Evolutionary conservation across 2,329 filamentous ascomycete species (phyloP), one percentile per base, ranked within the genome.

Genomic region (Orbilia ellipsospora): DNA sequence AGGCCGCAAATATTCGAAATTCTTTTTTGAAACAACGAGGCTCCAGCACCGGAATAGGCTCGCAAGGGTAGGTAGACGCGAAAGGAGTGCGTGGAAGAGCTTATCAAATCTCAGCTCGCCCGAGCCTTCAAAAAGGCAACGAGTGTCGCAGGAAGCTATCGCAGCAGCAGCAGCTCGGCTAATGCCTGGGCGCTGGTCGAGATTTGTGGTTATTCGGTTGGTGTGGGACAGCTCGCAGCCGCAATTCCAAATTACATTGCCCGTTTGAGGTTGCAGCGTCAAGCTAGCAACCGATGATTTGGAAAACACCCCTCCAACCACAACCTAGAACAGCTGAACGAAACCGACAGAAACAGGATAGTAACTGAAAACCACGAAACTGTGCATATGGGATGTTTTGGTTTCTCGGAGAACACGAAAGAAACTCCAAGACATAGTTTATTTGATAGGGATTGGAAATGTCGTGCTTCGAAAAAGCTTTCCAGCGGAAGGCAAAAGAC

Each of bases 171-270:
- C 28, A 36, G 54, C 45, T 75, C 72, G 72, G 55, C 60, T 75
- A 65, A 28, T 16, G 59, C n/a, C 64, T 64, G 64, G 63, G 66
- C 66, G 50, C 18, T 26, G 40, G 20, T 62, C 51, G 62, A 70
- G 56, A 67, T 74, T 74, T 74, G 63, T 56, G 51, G 51, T 20
- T 59, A 62, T 74, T 75, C 51, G 59, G 16, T 12, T 40, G 56
- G 40, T 67, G 69, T 65, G 62, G 56, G 62, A 67, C 50, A 57
- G 40, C 55, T 62, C 42, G 70, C 63, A 67, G 54, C 31, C 16
- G 54, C 23, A 65, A 75, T 75, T 75, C 72, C 72, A 75, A 75
- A 75, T 75, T 50, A 67, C 72, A 54, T 60, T 75, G 55, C 72
- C 72, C 55, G 51, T 65, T 75, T 75, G 60, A 65, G 72, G 57